A percentile compares a stretch with the other conserved stretches of the same genome.
Evolutionary conservation across 495 filamentous ascomycete species (phyloP).

Genomic region (Daldinia bambusicola): DNA sequence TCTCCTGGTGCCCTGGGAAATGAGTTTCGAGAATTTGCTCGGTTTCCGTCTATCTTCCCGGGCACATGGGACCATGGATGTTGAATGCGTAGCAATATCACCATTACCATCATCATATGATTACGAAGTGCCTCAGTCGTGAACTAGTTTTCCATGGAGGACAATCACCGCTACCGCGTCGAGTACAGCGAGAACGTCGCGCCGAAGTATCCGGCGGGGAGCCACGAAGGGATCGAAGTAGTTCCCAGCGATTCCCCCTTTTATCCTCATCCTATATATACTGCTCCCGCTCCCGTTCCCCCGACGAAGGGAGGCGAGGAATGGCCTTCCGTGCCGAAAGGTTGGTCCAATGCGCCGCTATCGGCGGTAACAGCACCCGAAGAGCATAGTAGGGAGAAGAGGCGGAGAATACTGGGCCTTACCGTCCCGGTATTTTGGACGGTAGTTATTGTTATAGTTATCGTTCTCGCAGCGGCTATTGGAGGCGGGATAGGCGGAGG

Average conservation of each 20-base stretch:
- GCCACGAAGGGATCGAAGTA: slow-evolving; percentile 40
- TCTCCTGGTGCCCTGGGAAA: not conserved
- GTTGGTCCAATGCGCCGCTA: not conserved
- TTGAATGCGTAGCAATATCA: not conserved
- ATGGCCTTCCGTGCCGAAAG: slow-evolving; percentile 1
- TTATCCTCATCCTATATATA: slow-evolving; percentile 31
- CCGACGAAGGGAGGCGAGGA: slow-evolving; percentile 14
- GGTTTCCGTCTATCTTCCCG: not conserved
- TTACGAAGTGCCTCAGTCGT: not conserved
- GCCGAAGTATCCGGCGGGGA: slow-evolving; percentile 34
- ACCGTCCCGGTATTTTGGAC: slow-evolving; percentile 49
- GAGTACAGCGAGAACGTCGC: slow-evolving; percentile 40
- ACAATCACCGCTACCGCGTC: slow-evolving; percentile 26
- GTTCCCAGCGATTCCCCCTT: slow-evolving; percentile 40
- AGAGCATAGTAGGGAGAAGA: slow-evolving; percentile 9
- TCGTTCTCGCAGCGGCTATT: slow-evolving; percentile 48
- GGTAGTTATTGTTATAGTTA: slow-evolving; percentile 38
- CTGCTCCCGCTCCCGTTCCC: not conserved
- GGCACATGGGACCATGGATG: not conserved
- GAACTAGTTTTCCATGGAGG: slow-evolving; percentile 21
- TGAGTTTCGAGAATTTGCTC: not conserved
- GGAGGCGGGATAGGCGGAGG: slow-evolving; percentile 51
- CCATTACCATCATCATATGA: not conserved
- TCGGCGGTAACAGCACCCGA: slow-evolving; percentile 14
- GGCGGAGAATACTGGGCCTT: slow-evolving; percentile 45